Evolutionary conservation across 2,329 filamentous ascomycete genomes (phyloP), one percentile per base, ranked within the genome.

Genomic region (Leptosphaerulina australis): DNA sequence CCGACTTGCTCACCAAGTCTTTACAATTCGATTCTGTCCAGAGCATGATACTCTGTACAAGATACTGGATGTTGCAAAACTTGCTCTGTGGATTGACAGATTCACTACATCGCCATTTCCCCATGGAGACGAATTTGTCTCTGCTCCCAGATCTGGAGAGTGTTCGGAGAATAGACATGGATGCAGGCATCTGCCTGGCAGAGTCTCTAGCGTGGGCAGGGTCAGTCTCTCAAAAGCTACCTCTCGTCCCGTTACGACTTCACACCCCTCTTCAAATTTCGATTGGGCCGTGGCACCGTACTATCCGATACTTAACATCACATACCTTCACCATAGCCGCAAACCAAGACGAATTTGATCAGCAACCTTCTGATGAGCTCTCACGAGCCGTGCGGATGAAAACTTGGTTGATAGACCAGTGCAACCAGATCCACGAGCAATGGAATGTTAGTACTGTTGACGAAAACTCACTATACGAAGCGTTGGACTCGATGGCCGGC

Each of bases 1-100:
- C 48, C 3, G 64, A 68, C 14, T 45, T 67, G 1, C 39, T 68
- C 29, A 43, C 58, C 0, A 44, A 63, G 4, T 58, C 59, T 0
- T 35, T 66, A 9, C 37, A 52, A 6, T 69, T 64, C 44, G 38
- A 61, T 26, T 64, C 58, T 2, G 53, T 69, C 2, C 58, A 63
- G 26, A 60, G 38, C 6, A 60, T 62, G 47, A 43, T 63, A 3
- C 50, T 67, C 3, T 62, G 61, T 36, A 66, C 57, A 21, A 55
- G 67, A 14, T 67, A 62, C 29, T 69, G 67, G 67, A 62, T 60
- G 54, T 25, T 68, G 9, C 52, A 59, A 18, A 61, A 58, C 11
- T 29, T 55, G 3, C 54, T 69, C 7, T 64, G 62, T 38, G 67
- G 63, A 4, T 29, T 67, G 8, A 55, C 55, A 0, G 59, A 68